phyloP scores from a whole-genome alignment of 169 alveolate genomes.

The Eimeria falciformis region DNA sequence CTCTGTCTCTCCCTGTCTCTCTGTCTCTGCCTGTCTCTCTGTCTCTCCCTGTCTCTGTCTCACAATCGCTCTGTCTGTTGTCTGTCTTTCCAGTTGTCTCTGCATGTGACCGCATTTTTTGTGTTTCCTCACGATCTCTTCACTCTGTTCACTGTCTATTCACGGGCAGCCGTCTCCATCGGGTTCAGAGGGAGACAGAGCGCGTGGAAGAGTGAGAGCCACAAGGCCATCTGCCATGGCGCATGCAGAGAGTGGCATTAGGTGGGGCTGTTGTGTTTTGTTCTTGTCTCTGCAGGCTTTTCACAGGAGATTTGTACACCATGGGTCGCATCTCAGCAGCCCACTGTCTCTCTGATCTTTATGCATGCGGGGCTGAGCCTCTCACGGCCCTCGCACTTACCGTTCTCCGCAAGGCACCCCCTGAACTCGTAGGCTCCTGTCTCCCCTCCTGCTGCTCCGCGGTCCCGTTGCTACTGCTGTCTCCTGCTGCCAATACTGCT shows the following conservation, averaged over 20 bases:
- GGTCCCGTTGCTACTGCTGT: neutral
- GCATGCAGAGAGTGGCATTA: no score
- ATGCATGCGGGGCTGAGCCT: slow-evolving; percentile 74
- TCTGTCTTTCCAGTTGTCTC: no score
- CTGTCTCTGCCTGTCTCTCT: neutral
- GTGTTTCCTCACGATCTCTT: no score
- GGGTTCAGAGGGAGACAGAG: no score
- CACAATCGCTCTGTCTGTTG: neutral
- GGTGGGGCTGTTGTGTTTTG: neutral
- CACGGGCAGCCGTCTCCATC: no score
- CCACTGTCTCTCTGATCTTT: slow-evolving; percentile 72
- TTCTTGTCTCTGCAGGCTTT: slow-evolving; percentile 27
- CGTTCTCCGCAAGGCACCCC: slow-evolving; percentile 13
- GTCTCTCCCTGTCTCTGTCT: neutral
- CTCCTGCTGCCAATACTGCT: neutral
- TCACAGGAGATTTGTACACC: slow-evolving; percentile 34
- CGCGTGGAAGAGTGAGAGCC: no score
- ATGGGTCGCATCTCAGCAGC: slow-evolving; percentile 73
- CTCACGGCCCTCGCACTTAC: slow-evolving; percentile 40
- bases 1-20: neutral
- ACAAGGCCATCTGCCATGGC: no score
- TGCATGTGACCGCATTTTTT: no score
- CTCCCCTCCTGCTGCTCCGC: slow-evolving; percentile 15
- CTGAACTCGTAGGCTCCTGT: slow-evolving; percentile 18
- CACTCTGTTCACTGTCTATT: no score